Percentiles rank a stretch among this genome's conserved stretches.
These are phyloP conservation scores for Pelargonium nanum DNA, from an alignment of 345 rosid genomes.

Conservation along the genomic window DNA sequence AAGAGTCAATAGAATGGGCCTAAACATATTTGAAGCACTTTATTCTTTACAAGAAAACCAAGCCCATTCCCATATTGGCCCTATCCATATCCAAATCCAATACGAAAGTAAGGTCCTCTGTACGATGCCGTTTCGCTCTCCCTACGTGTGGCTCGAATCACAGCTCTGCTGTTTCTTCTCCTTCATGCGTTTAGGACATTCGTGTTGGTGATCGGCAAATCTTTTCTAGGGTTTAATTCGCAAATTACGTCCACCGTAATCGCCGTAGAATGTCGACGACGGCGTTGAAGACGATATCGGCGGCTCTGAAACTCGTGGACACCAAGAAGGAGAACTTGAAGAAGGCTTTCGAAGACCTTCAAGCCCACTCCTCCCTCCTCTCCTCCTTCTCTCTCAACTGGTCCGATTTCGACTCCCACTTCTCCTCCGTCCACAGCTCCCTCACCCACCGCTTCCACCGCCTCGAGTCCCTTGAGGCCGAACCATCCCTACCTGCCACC, in stretches of 20 bases:
- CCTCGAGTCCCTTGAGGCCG: slow-evolving; percentile 31
- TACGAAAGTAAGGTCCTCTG: too few relatives aligned
- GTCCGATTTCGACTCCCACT: slow-evolving; percentile 63
- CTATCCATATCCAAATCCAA: too few relatives aligned
- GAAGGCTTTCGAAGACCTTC: slow-evolving; percentile 62
- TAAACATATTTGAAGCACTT: too few relatives aligned
- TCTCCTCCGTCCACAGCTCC: slow-evolving; percentile 34
- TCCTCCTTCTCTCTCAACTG: slow-evolving; percentile 47
- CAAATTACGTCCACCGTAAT: too few relatives aligned
- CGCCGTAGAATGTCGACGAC: slow-evolving; percentile 15
- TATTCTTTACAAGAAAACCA: too few relatives aligned
- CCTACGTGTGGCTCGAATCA: too few relatives aligned
- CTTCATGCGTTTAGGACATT: too few relatives aligned
- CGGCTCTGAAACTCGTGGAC: slow-evolving; percentile 44
- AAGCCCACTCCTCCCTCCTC: slow-evolving; percentile 33
- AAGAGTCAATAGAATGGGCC: too few relatives aligned
- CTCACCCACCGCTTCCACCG: slow-evolving; percentile 34
- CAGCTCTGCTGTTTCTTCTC: too few relatives aligned
- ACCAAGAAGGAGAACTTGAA: slow-evolving; percentile 40
- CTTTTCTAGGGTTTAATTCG: neutral
- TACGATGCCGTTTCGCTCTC: too few relatives aligned
- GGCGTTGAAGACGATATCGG: slow-evolving; percentile 31
- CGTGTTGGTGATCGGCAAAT: neutral
- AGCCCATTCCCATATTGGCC: too few relatives aligned
- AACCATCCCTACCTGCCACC: neutral